Evolutionary conservation across 345 rosid genomes (phyloP).

Genomic region (Gossypium herbaceum): DNA sequence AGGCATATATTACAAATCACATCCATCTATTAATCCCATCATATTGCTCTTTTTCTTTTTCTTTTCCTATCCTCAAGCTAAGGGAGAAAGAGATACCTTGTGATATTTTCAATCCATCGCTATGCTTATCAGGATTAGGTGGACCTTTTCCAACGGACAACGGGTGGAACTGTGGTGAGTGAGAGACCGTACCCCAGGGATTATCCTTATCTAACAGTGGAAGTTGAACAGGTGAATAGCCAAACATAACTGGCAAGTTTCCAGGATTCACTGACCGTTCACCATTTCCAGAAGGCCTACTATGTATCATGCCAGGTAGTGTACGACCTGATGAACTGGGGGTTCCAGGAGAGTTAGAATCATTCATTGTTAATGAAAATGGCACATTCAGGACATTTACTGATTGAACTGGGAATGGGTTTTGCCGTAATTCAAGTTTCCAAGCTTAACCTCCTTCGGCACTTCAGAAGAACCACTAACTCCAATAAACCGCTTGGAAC

Average conservation of each 20-base stretch:
- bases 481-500: slow-evolving; percentile 42
- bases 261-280: slow-evolving; percentile 45
- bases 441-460: slow-evolving; percentile 36
- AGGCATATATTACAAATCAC: not conserved
- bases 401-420: slow-evolving; percentile 7
- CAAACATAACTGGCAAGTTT: slow-evolving; percentile 64
- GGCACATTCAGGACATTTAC: slow-evolving; percentile 29
- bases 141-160: slow-evolving; percentile 46
- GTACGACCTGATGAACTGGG: slow-evolving; percentile 42
- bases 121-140: slow-evolving; percentile 47
- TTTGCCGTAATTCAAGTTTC: slow-evolving; percentile 10
- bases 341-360: slow-evolving; percentile 42
- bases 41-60: not conserved
- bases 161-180: slow-evolving; percentile 47
- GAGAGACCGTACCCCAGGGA: slow-evolving; percentile 58
- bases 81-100: slow-evolving; percentile 29
- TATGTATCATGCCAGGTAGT: slow-evolving; percentile 39
- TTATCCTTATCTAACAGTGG: slow-evolving; percentile 77
- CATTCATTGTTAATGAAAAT: slow-evolving; percentile 44
- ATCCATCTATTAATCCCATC: not conserved
- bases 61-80: not conserved
- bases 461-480: slow-evolving; percentile 38
- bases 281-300: slow-evolving; percentile 37
- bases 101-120: slow-evolving; percentile 36
- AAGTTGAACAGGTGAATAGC: slow-evolving; percentile 76